phyloP scores from a whole-genome alignment of 2,329 filamentous ascomycete genomes.

The Blastomyces gilchristii region DNA sequence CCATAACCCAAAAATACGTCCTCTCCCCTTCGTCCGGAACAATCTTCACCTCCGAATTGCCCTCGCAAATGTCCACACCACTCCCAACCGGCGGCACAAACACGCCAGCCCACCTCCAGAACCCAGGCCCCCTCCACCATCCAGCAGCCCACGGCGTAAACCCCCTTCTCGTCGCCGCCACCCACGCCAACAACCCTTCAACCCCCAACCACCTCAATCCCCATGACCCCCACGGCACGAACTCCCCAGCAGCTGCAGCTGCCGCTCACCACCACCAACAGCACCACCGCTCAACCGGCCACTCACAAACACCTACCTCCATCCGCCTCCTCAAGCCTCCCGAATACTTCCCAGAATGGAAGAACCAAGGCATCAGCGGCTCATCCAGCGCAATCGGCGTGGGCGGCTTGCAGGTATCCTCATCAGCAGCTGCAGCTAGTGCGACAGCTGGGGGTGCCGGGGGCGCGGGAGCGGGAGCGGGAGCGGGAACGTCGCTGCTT shows the following conservation, averaged over 20 bases:
- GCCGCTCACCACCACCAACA: constrained; percentile 21
- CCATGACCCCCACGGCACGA: constrained; percentile 21
- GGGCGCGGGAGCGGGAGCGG: background rate
- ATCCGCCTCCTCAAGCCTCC: constrained; percentile 71
- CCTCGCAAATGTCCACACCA: constrained; percentile 85
- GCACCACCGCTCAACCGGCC: constrained; percentile 49
- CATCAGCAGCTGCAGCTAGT: constrained; percentile 2
- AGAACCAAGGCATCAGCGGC: constrained; percentile 48
- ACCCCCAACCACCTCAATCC: constrained; percentile 30
- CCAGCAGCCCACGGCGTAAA: constrained; percentile 59
- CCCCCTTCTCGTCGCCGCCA: constrained; percentile 83
- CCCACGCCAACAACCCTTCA: constrained; percentile 39
- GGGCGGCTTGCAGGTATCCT: background rate
- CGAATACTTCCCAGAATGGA: constrained; percentile 85
- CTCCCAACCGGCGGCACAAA: constrained; percentile 85
- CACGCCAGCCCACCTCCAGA: constrained; percentile 50
- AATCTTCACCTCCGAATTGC: constrained; percentile 94
- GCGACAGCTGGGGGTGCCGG: constrained; percentile 35
- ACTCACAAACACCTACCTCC: constrained; percentile 67
- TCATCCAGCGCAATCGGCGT: background rate
- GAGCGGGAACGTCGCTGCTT: background rate
- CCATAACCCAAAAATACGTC: constrained; percentile 69
- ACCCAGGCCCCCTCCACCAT: constrained; percentile 44
- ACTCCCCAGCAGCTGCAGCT: constrained; percentile 15
- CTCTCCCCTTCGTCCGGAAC: constrained; percentile 87